Evolutionary conservation across 1,139 yeast species (phyloP), one percentile per base, ranked within the genome.

Genomic region (Saccharomyces pastorianus): DNA sequence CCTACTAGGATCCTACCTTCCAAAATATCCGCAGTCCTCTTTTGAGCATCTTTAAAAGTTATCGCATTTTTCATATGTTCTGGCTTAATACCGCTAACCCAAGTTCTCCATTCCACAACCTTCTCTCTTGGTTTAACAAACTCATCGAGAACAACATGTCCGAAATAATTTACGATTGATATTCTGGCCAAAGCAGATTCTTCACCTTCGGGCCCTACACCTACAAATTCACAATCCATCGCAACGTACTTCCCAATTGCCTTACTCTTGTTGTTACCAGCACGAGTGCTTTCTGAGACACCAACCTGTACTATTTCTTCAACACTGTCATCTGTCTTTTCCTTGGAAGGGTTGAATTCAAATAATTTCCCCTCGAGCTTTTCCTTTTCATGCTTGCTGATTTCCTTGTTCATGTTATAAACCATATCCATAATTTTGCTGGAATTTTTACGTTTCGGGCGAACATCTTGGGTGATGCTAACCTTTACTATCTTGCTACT

Each of bases 191-290:
- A 74, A 1, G 84, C 91, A 4, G 91, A 84, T 48, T 77, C 80
- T 38, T 66, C 63, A 6, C 95, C 95, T 23, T 82, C 83, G 1
- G 79, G 80, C 0, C 96, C 97, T 0, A 86, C 84, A 4, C 97
- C 97, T 1, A 91, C 97, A 75, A 91, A 90, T 65, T 91, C 98
- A 74, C 97, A 90, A 71, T 91, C 98, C 56, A 91, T 80, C 0
- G 96, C 90, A 6, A 91, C 62, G 61, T 80, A 89, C 62, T 79
- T 85, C 0, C 96, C 96, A 1, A 81, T 76, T 51, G 75, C 78
- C 34, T 59, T 62, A 31, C 63, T 59, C 52, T 61, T 65, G 31
- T 58, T 56, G 4, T 51, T 51, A n/a, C 59, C 49, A 20, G 58
- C 51, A 13, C 52, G 55, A 2, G 52, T 31, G 9, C 55, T 56